phyloP scores from a whole-genome alignment of 2,329 filamentous ascomycete genomes.

The Pseudogymnoascus sp. region DNA sequence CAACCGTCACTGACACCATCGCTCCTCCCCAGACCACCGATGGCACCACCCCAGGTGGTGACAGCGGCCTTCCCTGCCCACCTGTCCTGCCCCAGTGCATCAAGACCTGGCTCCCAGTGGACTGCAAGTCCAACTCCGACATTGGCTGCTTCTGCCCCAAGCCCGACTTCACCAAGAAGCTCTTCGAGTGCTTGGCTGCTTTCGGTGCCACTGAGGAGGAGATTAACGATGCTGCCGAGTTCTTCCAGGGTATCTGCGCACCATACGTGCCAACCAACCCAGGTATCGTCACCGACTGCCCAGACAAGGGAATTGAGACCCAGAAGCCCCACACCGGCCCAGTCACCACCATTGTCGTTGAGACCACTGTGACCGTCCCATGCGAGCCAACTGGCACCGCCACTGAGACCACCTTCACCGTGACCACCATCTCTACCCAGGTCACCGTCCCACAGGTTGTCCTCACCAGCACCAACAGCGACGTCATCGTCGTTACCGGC shows the following conservation, averaged over 20 bases:
- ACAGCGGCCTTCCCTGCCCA: constrained; percentile 35
- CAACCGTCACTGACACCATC: constrained; percentile 16
- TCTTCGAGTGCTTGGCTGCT: constrained; percentile 73
- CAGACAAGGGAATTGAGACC: constrained; percentile 36
- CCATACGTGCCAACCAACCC: constrained; percentile 66
- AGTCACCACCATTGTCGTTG: constrained; percentile 40
- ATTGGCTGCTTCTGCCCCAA: constrained; percentile 79
- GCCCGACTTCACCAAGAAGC: constrained; percentile 62
- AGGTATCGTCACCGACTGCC: constrained; percentile 66
- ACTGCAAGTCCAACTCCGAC: constrained; percentile 81
- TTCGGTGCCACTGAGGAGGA: constrained; percentile 60
- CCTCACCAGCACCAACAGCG: constrained; percentile 30
- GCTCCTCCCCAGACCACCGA: constrained; percentile 33
- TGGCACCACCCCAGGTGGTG: not conserved
- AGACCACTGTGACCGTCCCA: constrained; percentile 43
- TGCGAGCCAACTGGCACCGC: constrained; percentile 36
- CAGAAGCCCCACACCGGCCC: constrained; percentile 33
- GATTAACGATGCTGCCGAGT: constrained; percentile 63
- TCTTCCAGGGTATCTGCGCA: constrained; percentile 88
- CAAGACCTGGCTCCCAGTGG: constrained; percentile 75
- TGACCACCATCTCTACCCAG: constrained; percentile 38
- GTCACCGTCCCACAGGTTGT: constrained; percentile 44
- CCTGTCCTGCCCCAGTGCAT: constrained; percentile 75
- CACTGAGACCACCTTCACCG: constrained; percentile 44
- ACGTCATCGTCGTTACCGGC: constrained; percentile 2